These are phyloP conservation scores for Arachnomyces sp. DNA, from an alignment of 2,329 filamentous ascomycete species.

Conservation along the genomic window DNA sequence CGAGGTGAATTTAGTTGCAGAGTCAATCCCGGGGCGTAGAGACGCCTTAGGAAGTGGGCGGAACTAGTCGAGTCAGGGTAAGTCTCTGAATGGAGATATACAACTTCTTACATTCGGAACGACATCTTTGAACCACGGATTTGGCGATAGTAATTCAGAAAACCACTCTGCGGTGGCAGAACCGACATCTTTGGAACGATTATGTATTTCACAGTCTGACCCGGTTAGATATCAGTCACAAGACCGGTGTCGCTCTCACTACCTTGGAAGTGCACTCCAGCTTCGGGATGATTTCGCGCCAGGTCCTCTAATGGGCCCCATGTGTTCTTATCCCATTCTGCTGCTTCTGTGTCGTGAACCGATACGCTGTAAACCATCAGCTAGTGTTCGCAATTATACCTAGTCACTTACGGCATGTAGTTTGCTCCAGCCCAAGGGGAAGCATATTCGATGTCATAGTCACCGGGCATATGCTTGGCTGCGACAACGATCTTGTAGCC, in stretches of 20 bases:
- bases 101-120: constrained; percentile 52
- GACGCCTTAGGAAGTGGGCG: constrained; percentile 49
- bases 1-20: constrained; percentile 63
- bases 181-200: constrained; percentile 52
- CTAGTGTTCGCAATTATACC: constrained; percentile 7
- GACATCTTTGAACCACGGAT: constrained; percentile 60
- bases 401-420: constrained; percentile 52
- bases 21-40: constrained; percentile 55
- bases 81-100: not conserved
- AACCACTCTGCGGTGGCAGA: constrained; percentile 46
- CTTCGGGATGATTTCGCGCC: constrained; percentile 57
- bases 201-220: constrained; percentile 41
- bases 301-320: constrained; percentile 53
- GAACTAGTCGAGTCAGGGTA: constrained; percentile 34
- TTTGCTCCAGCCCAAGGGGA: constrained; percentile 79
- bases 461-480: constrained; percentile 78
- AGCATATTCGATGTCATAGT: constrained; percentile 77
- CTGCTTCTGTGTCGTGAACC: constrained; percentile 19
- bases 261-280: constrained; percentile 69
- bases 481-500: constrained; percentile 55
- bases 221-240: not conserved
- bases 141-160: constrained; percentile 53
- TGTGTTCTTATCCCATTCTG: constrained; percentile 51
- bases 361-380: constrained; percentile 22
- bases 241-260: not conserved